A percentile compares a stretch with the other conserved stretches of the same genome.
These are phyloP conservation scores for Heterobasidion annosum DNA, from an alignment of 1,284 basidiomycete species.

Conservation along the genomic window DNA sequence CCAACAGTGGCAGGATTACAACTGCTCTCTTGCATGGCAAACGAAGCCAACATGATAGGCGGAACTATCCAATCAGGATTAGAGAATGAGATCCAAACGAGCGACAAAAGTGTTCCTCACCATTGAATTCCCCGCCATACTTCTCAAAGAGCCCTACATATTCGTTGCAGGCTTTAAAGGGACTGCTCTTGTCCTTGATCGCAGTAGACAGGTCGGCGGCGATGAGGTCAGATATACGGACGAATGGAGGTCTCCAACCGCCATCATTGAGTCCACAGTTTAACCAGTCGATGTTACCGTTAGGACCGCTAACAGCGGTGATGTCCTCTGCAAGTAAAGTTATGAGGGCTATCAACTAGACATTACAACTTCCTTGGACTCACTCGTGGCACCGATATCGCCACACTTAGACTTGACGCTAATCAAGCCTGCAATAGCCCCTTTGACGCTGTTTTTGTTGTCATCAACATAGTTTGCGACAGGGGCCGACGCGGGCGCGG, in stretches of 20 bases:
- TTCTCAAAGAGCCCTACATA: constrained; percentile 47
- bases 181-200: constrained; percentile 35
- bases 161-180: constrained; percentile 42
- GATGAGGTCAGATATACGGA: constrained; percentile 47
- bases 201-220: constrained; percentile 33
- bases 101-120: constrained; percentile 21
- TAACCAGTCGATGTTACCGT: constrained; percentile 69
- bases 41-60: constrained; percentile 71
- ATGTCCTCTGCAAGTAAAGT: constrained; percentile 29
- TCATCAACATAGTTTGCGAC: neutral
- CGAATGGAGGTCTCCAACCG: constrained; percentile 57
- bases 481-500: neutral
- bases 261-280: constrained; percentile 63
- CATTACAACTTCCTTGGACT: neutral
- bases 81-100: neutral
- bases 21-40: constrained; percentile 76
- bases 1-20: constrained; percentile 69
- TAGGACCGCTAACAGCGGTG: constrained; percentile 51
- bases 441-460: neutral
- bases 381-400: constrained; percentile 18
- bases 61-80: constrained; percentile 31
- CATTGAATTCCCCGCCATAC: constrained; percentile 42
- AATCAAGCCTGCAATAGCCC: constrained; percentile 14
- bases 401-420: constrained; percentile 16
- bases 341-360: no score